Base-by-base conservation (phyloP, 176 grass and related monocot species). In the Triticum turgidum region DNA sequence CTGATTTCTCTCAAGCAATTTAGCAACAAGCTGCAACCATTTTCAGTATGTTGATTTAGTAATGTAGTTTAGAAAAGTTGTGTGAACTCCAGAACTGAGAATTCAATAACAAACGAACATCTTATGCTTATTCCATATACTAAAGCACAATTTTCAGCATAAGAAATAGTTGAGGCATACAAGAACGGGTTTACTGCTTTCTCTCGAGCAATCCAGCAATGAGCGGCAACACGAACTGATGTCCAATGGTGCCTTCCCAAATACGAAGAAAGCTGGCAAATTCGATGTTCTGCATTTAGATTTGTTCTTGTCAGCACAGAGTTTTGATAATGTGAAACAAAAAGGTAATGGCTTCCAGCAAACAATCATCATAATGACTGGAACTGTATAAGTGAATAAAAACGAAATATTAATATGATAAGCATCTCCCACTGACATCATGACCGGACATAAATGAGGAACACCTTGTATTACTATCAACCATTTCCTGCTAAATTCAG, bases 191-290 rank as follows among this genome's bases (percentile, higher is more conserved):
- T 91, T 98, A 77, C 78, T 77, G 69, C 79, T 85, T 75, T 85
- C 79, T 34, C 70, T 89, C 4, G 52, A 86, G 76, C 91, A 92
- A 15, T 92, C 83, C 41, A 71, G 12, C 27, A 98, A 71, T 73
- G 88, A 78, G 47, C 73, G 7, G 15, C 83, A 90, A 87, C 93
- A 95, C 61, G 61, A 52, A 54, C 80, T 37, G 51, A 86, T 33
- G 69, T 98, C 90, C 37, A 98, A 67, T 72, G 80, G 87, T 11
- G 82, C 82, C 76, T 94, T 98, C 37, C 96, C 96, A 74, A 98
- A 98, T 51, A 96, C 93, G 30, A 94, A 98, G 65, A 92, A 87
- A 11, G 96, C 93, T 8, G 93, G 96, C 82, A 98, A 85, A 84
- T 93, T 96, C 27, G 96, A 94, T 64, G 96, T 98, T 71, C 96